Evolutionary conservation across 2,329 filamentous ascomycete genomes (phyloP).

Genomic region (Cryphonectria japonica): DNA sequence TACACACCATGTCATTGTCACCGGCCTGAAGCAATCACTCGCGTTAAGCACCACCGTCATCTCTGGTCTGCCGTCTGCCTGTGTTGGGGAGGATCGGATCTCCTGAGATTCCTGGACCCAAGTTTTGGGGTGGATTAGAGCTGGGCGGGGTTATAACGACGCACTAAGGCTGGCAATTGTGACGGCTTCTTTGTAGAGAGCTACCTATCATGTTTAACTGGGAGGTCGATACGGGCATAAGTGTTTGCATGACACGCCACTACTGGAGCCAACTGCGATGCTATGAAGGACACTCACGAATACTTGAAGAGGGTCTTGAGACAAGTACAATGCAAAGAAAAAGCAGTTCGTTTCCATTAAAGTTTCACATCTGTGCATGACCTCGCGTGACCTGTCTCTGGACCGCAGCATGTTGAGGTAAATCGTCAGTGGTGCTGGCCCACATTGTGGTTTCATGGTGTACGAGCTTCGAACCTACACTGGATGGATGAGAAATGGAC

Average conservation of each 20-base stretch:
- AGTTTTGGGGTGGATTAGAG: constrained; percentile 25
- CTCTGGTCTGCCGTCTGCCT: constrained; percentile 23
- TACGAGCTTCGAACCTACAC: background rate
- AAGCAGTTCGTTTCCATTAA: constrained; percentile 26
- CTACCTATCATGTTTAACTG: constrained; percentile 24
- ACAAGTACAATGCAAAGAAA: constrained; percentile 24
- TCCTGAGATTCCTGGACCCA: constrained; percentile 30
- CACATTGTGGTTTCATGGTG: background rate
- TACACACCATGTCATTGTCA: constrained; percentile 27
- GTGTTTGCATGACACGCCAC: constrained; percentile 27
- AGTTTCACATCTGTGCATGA: constrained; percentile 1
- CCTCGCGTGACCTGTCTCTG: background rate
- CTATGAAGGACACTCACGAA: constrained; percentile 20
- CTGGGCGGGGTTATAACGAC: constrained; percentile 20
- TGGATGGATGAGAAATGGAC: background rate
- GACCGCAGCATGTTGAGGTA: background rate
- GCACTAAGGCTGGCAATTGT: constrained; percentile 24
- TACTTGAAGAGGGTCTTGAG: constrained; percentile 16
- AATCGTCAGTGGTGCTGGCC: background rate
- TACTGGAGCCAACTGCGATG: constrained; percentile 23
- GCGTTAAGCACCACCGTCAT: constrained; percentile 18
- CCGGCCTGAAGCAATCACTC: constrained; percentile 24
- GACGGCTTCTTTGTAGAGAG: constrained; percentile 22
- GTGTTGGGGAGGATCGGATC: constrained; percentile 32
- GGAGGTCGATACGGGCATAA: constrained; percentile 21